These are phyloP conservation scores for Amyloporia xantha DNA, from an alignment of 768 basidiomycete genomes.

Conservation along the genomic window DNA sequence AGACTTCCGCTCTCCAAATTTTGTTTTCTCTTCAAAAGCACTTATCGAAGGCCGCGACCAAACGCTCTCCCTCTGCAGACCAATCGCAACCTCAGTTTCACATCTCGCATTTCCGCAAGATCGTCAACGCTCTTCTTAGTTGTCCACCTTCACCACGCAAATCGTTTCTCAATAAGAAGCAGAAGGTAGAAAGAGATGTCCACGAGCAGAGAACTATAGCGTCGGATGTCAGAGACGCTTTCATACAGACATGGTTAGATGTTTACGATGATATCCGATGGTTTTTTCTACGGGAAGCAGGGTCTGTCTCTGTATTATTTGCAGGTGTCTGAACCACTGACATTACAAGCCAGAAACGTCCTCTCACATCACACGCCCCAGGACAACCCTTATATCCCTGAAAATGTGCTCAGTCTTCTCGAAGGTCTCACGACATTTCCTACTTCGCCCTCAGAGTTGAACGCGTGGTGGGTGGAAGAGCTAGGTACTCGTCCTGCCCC, in stretches of 20 bases:
- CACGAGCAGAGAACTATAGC: conserved; percentile 39
- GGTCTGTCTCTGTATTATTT: no score
- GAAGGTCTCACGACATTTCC: conserved; percentile 65
- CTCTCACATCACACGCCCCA: conserved; percentile 26
- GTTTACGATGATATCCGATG: conserved; percentile 80
- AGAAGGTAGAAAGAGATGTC: conserved; percentile 14
- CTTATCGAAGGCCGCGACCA: conserved; percentile 12
- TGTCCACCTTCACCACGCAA: conserved; percentile 46
- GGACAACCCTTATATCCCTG: conserved; percentile 23
- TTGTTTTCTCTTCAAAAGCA: conserved; percentile 14
- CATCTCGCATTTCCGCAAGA: conserved; percentile 58
- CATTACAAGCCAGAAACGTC: conserved; percentile 21
- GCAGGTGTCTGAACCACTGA: neutral
- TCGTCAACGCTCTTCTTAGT: conserved; percentile 50
- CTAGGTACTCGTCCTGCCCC: conserved; percentile 52
- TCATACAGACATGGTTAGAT: conserved; percentile 68
- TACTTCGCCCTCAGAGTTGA: conserved; percentile 57
- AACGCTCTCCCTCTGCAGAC: neutral
- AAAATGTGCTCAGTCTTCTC: conserved; percentile 28
- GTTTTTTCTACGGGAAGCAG: conserved; percentile 81
- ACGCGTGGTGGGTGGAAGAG: conserved; percentile 74
- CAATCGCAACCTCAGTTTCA: conserved; percentile 51
- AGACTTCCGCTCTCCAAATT: conserved; percentile 14
- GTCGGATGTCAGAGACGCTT: conserved; percentile 53
- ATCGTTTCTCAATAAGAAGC: neutral